A percentile compares a stretch with the other conserved stretches of the same genome.
Evolutionary conservation across 2,329 filamentous ascomycete genomes (phyloP).

Genomic region (Sporothrix euskadiensis): DNA sequence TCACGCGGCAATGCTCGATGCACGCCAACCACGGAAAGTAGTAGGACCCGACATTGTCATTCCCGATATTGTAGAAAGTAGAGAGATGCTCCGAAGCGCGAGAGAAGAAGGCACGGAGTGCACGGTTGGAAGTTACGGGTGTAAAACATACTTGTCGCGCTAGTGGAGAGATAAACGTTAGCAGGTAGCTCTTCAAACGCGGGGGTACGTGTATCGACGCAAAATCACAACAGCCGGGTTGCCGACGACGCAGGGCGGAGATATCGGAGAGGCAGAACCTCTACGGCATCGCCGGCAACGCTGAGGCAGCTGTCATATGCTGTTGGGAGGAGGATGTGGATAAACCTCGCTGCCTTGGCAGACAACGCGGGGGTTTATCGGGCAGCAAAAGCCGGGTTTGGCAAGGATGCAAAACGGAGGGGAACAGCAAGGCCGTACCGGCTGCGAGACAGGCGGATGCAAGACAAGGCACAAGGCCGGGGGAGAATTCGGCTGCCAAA

Average conservation of each 20-base stretch:
- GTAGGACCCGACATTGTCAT: not conserved
- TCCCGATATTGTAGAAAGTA: not conserved
- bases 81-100: not conserved
- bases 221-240: not conserved
- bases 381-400: not conserved
- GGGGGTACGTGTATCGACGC: not conserved
- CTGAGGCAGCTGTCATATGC: not conserved
- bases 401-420: not conserved
- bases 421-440: not conserved
- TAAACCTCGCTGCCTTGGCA: not conserved
- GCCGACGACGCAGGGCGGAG: not conserved
- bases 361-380: constrained; percentile 8
- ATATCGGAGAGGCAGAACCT: not conserved
- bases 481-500: not conserved
- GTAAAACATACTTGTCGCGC: constrained; percentile 25
- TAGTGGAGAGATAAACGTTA: constrained; percentile 20
- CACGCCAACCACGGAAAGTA: not conserved
- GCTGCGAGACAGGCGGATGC: not conserved
- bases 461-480: not conserved
- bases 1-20: not conserved
- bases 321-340: not conserved
- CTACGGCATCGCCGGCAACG: not conserved
- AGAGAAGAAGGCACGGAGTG: too few species aligned
- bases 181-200: constrained; percentile 8
- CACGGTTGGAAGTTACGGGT: not conserved